Evolutionary conservation across 2,329 filamentous ascomycete genomes (phyloP), one percentile per base, ranked within the genome.

Genomic region (Penicillium vulpinum): DNA sequence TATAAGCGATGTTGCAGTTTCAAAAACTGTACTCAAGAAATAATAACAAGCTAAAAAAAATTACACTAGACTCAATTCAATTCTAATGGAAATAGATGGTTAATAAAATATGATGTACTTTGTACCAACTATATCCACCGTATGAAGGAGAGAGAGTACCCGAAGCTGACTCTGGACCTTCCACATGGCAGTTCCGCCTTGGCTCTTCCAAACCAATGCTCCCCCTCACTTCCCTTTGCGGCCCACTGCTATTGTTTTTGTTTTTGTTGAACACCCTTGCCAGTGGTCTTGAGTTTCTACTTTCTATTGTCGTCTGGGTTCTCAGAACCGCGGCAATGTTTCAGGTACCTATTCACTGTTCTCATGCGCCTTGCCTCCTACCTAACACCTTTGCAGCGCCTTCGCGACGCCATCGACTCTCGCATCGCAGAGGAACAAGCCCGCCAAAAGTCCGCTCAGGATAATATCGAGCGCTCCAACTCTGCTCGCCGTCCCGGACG

Each of bases 361-460:
- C 50, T 55, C 53, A 46, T 58, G 41, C 21, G 35, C 54, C 47
- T 31, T 18, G 51, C 38, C 16, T 40, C 13, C 26, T 24, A 16
- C 39, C 13, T 49, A 49, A 47, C 45, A 35, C 28, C 18, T 5
- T 49, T 21, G 39, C 71, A 94, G 89, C 85, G 90, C 80, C 81
- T 96, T 67, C 90, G 91, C 78, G 90, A 88, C 68, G 89, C 89
- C 58, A 91, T 96, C 73, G 90, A 96, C 73, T 87, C 87, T 67
- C 88, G 88, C 68, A 94, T 97, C 69, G 90, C 91, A 68, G 91
- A 96, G 78, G 92, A 97, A 77, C 91, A 96, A 76, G 89, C 91
- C 56, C 88, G 90, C 57, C 89, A 92, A 71, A 84, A 84, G 69
- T 75, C 80, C 49, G 66, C 77, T 39, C 67, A 80, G 61, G 72